phyloP scores from a whole-genome alignment of 1,139 yeast species.

The Pichia sp. region DNA sequence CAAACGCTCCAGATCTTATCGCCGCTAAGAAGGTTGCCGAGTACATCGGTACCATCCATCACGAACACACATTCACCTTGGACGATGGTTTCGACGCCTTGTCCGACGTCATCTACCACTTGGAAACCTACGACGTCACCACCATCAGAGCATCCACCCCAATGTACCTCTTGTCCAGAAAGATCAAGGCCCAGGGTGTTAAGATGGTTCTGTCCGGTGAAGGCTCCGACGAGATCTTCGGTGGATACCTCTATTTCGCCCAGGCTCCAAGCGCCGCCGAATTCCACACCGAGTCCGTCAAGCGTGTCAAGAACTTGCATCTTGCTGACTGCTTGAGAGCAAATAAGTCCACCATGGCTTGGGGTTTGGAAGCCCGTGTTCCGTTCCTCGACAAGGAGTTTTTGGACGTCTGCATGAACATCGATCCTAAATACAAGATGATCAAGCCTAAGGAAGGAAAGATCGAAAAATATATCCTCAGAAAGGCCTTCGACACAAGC shows the following conservation, averaged over 20 bases:
- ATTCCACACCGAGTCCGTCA: conserved; percentile 92
- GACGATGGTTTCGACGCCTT: conserved; percentile 96
- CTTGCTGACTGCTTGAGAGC: conserved; percentile 97
- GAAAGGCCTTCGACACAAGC: conserved; percentile 93
- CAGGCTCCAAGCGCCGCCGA: conserved; percentile 89
- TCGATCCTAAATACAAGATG: conserved; percentile 87
- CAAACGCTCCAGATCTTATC: conserved; percentile 94
- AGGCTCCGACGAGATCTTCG: conserved; percentile 98
- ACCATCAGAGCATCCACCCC: conserved; percentile 99
- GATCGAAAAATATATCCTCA: conserved; percentile 90
- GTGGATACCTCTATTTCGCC: conserved; percentile 96
- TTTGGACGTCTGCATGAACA: conserved; percentile 90
- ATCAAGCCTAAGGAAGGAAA: conserved; percentile 64
- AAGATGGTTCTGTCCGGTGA: conserved; percentile 99
- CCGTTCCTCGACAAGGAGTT: conserved; percentile 96
- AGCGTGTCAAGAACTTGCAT: conserved; percentile 95
- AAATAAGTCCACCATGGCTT: conserved; percentile 98
- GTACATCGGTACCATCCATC: conserved; percentile 92
- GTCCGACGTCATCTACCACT: conserved; percentile 88
- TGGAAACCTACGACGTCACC: conserved; percentile 97
- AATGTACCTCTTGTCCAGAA: conserved; percentile 92
- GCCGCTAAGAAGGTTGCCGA: conserved; percentile 97
- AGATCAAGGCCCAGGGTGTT: conserved; percentile 98
- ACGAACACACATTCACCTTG: conserved; percentile 94
- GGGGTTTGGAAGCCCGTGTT: conserved; percentile 99